Conservation (phyloP, 768 basidiomycete species). For the Rhizopogon vulgaris region DNA sequence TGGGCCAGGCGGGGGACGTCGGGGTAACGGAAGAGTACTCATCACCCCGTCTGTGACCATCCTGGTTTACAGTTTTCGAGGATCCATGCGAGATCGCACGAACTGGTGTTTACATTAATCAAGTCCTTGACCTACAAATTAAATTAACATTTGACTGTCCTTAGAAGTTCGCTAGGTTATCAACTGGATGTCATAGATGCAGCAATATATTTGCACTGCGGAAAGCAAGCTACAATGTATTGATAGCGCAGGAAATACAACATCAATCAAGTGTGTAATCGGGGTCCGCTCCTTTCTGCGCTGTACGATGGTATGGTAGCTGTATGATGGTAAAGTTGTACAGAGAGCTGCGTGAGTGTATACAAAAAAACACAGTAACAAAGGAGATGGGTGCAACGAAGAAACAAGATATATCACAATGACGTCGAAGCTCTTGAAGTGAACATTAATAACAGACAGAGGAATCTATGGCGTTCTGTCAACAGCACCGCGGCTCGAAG, state of each 20-base stretch:
- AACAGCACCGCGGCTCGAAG: slow-evolving; percentile 1
- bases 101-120: no score
- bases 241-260: background rate
- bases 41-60: no score
- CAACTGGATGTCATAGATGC: background rate
- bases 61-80: no score
- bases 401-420: slow-evolving; percentile 1
- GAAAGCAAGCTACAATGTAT: background rate
- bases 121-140: no score
- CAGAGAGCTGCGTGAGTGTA: background rate
- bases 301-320: slow-evolving; percentile 2
- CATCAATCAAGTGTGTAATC: slow-evolving; percentile 1
- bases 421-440: background rate
- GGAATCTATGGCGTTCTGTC: slow-evolving; percentile 1
- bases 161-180: background rate
- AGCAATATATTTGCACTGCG: background rate
- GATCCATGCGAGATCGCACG: no score
- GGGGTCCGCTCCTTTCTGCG: slow-evolving; percentile 1
- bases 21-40: no score
- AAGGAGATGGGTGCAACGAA: background rate
- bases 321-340: slow-evolving; percentile 1
- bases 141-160: background rate
- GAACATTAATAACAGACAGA: background rate
- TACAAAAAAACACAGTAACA: background rate
- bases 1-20: no score